These are phyloP conservation scores for Kwoniella sp. DNA, from an alignment of 768 basidiomycete species.

Conservation along the genomic window DNA sequence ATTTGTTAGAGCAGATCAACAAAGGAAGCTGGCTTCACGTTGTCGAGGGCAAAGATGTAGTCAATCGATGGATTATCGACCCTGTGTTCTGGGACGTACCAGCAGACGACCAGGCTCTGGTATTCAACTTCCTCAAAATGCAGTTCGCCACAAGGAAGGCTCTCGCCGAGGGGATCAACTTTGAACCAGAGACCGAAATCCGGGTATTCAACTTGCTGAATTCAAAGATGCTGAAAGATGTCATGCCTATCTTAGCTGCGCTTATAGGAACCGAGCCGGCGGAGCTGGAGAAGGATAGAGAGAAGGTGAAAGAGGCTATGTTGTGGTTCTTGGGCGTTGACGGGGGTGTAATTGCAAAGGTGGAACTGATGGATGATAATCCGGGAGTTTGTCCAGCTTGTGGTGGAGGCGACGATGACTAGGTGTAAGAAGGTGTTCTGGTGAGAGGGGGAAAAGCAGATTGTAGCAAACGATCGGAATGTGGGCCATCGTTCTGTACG, in stretches of 20 bases:
- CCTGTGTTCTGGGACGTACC: neutral
- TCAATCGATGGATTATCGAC: conserved; percentile 10
- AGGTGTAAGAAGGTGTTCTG: too few relatives aligned
- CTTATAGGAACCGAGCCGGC: neutral
- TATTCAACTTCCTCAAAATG: neutral
- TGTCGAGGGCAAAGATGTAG: neutral
- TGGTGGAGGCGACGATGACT: neutral
- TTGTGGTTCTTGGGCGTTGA: neutral
- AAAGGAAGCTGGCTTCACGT: conserved; percentile 4
- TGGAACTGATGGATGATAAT: conserved; percentile 7
- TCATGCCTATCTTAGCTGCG: neutral
- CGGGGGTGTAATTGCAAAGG: neutral
- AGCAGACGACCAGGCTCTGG: neutral
- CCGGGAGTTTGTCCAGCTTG: neutral
- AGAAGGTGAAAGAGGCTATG: neutral
- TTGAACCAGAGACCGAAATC: conserved; percentile 1
- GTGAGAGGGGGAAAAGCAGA: too few relatives aligned
- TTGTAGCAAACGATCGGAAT: too few relatives aligned
- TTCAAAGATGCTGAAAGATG: neutral
- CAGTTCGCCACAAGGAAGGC: neutral
- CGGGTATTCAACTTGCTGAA: neutral
- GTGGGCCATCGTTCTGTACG: too few relatives aligned
- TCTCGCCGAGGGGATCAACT: neutral
- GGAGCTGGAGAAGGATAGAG: neutral
- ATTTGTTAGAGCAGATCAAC: conserved; percentile 7